Evolutionary conservation across 164 flowering plant genomes (phyloP).

Genomic region (Taxillus chinensis): DNA sequence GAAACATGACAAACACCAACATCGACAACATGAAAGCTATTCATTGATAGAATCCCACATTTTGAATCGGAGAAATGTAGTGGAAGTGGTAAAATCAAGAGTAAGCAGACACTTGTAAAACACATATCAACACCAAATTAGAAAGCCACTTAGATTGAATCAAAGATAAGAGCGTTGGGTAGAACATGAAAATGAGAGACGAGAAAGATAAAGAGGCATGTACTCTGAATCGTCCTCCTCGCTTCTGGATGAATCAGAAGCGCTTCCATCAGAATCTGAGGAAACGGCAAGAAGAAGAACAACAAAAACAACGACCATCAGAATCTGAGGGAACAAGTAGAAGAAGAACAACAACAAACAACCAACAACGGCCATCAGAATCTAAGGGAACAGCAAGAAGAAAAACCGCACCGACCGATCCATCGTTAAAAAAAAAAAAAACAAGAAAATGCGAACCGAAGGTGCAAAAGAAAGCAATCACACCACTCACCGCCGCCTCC

Average conservation of each 20-base stretch:
- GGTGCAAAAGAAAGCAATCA: conserved; percentile 10
- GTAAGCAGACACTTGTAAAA: background rate
- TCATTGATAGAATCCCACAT: too few relatives aligned
- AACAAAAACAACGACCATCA: background rate
- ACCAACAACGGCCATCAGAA: background rate
- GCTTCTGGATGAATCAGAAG: conserved; percentile 13
- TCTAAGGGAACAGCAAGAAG: background rate
- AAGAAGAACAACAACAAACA: conserved; percentile 3
- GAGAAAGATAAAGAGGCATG: background rate
- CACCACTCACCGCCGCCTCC: conserved; percentile 4
- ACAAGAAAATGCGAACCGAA: background rate
- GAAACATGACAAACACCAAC: too few relatives aligned
- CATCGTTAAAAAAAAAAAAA: background rate
- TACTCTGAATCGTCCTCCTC: conserved; percentile 23
- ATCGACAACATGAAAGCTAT: too few relatives aligned
- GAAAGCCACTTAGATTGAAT: background rate
- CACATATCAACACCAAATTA: background rate
- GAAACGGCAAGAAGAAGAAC: conserved; percentile 3
- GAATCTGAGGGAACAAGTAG: background rate
- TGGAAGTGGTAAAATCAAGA: too few relatives aligned
- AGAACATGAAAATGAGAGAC: background rate
- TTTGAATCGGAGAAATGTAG: too few relatives aligned
- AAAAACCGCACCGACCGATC: background rate
- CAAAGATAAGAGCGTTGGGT: background rate
- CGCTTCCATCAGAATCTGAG: conserved; percentile 28